A percentile compares a stretch with the other conserved stretches of the same genome.
phyloP scores from a whole-genome alignment of 192 early-diverging fungal species.

The Coemansia sp. region DNA sequence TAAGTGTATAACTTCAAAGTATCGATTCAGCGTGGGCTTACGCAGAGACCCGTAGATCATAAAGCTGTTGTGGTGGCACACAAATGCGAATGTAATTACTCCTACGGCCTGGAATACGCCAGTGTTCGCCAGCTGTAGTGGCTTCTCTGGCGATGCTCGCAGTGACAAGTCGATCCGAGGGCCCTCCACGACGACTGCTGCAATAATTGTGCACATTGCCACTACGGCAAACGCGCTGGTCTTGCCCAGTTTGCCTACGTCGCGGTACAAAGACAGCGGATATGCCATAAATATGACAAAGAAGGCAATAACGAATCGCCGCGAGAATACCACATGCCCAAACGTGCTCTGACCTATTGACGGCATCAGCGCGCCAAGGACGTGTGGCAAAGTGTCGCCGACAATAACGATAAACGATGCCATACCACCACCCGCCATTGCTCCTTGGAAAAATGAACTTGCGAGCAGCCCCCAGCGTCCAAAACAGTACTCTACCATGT shows the following conservation, averaged over 20 bases:
- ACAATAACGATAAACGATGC: conserved; percentile 55
- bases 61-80: conserved; percentile 95
- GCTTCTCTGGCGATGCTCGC: conserved; percentile 35
- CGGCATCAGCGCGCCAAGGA: conserved; percentile 71
- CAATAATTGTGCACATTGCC: conserved; percentile 76
- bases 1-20: conserved; percentile 79
- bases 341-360: conserved; percentile 53
- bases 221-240: conserved; percentile 82
- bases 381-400: conserved; percentile 88
- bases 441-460: conserved; percentile 88
- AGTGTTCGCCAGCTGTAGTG: conserved; percentile 47
- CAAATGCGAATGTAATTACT: conserved; percentile 93
- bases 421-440: conserved; percentile 91
- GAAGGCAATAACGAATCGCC: conserved; percentile 73
- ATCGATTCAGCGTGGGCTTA: conserved; percentile 82
- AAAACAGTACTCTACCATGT: conserved; percentile 78
- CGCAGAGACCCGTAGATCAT: conserved; percentile 84
- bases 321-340: conserved; percentile 64
- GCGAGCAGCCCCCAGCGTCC: conserved; percentile 71
- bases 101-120: conserved; percentile 81
- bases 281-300: conserved; percentile 77
- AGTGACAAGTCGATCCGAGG: conserved; percentile 57
- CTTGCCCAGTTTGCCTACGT: conserved; percentile 87
- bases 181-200: conserved; percentile 70
- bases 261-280: conserved; percentile 83